Base-by-base conservation (phyloP, 139 green algal genomes). In the Tetradesmus obliquus region DNA sequence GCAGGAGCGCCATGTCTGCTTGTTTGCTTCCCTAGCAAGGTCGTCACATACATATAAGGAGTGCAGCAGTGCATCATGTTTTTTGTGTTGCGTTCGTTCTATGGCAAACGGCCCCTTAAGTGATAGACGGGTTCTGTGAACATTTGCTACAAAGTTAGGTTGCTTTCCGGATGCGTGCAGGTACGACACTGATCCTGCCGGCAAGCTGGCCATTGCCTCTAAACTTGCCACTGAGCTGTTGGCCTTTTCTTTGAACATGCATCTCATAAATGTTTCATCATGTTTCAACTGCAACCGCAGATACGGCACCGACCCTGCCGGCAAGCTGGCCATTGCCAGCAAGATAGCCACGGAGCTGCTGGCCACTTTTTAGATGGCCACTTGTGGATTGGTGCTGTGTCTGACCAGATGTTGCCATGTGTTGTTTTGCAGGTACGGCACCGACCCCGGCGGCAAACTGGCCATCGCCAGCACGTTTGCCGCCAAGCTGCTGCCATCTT, bases 291-390 rank as follows among this genome's bases (percentile, higher is more conserved):
- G 6, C 7, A 13, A 7, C 57, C 6, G 19, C 87, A 91, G 74
- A 74, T 91, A 86, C 17, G 87, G 87, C 24, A 83, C 53, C 0
- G 87, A 91, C 55, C 45, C 87, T 55, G 87, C 55, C 5, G 45
- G 71, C 55, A 91, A 91, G 72, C 79, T 91, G 32, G 74, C 74
- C 3, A 85, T 91, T 55, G 71, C 54, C 74, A 85, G 53, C 55
- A 91, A 91, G 72, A 91, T 91, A 22, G 72, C 74, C 22, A 84
- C 87, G 1, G 86, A 90, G 84, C 57, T 88, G 57, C 58, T 88
- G n/a, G 9, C 22, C 7, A 45, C 32, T 45, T 45, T 45, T 45
- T 45, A 45, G 32, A 45, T 45, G 32, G 32, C 32, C 32, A 45
- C 32, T 45, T 45, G 32, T 45, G 32, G 32, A 45, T 45, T 45